phyloP scores from a whole-genome alignment of 192 early-diverging fungal genomes.

The Entomortierella beljakovae region DNA sequence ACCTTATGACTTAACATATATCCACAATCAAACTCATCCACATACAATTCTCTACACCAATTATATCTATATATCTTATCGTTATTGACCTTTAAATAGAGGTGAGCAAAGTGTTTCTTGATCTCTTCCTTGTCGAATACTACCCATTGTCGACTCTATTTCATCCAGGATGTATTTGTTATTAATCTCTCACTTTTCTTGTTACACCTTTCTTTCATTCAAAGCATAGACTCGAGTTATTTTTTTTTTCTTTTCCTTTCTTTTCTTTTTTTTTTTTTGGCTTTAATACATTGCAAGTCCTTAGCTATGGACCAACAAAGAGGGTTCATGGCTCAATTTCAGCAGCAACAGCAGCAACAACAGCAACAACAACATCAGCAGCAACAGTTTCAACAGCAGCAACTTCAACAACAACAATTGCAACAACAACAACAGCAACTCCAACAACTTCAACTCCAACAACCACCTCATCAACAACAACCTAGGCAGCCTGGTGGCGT shows the following conservation, averaged over 20 bases:
- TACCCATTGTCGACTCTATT: neutral
- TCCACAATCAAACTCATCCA: no score
- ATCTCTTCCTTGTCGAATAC: no score
- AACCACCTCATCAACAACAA: constrained; percentile 21
- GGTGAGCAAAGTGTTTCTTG: neutral
- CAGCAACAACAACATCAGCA: constrained; percentile 18
- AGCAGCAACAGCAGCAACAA: constrained; percentile 10
- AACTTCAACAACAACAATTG: constrained; percentile 12
- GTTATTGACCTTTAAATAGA: no score
- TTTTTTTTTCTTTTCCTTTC: no score
- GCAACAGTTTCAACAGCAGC: constrained; percentile 12
- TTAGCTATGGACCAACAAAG: constrained; percentile 18
- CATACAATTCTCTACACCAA: no score
- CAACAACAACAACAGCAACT: constrained; percentile 42
- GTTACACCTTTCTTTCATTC: no score
- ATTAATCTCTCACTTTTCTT: neutral
- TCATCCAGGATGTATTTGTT: no score
- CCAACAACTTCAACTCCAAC: constrained; percentile 29
- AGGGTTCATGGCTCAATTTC: constrained; percentile 19
- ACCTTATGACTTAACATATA: no score
- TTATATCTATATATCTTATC: no score
- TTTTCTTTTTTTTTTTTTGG: no score
- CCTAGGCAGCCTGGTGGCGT: constrained; percentile 40
- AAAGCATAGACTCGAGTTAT: no score
- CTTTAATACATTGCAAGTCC: no score